Evolutionary conservation across 2,329 filamentous ascomycete genomes (phyloP), one percentile per base, ranked within the genome.

Genomic region (Ophiostoma pallidulum): DNA sequence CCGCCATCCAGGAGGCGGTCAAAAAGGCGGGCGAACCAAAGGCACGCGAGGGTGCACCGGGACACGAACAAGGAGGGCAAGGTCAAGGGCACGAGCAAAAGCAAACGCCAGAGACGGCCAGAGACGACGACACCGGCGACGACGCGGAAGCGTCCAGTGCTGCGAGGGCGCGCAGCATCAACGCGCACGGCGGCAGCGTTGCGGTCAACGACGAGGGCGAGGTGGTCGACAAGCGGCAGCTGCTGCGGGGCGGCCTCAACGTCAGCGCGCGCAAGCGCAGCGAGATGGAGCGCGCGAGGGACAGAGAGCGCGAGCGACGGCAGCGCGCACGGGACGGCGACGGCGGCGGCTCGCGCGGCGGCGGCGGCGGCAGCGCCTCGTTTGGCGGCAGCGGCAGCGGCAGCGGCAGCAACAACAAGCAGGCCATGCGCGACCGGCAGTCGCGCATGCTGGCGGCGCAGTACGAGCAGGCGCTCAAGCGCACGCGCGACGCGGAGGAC

Each of bases 191-290:
- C 53, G 80, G 67, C 0, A 67, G 70, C 4, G 75, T 92, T 33
- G 75, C 79, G 8, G 66, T 91, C 57, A 91, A 91, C 58, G 86
- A 92, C 52, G 86, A 92, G 33, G 86, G 86, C 0, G 79, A 90
- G 60, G 81, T 92, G 2, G 82, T 87, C 22, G 86, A 94, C 61
- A 91, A 89, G 69, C 74, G 86, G n/a, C 82, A 92, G 61, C 69
- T 92, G 8, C 74, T 94, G 7, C 74, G 70, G 40, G 83, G 85
- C 7, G 86, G 86, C 22, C 71, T 94, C 44, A 94, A 94, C 57
- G 66, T 92, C 16, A 74, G 74, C 42, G 69, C 74, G 0, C 82
- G 78, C 60, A 80, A 81, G 56, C 80, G 79, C 61, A 58, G 61
- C 9, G 66, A 73, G 48, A 61, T 62, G 19, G 56, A 60, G 48